Evolutionary conservation across 108 stramenopile species (phyloP).

Genomic region (Discostella stelligeroides): DNA sequence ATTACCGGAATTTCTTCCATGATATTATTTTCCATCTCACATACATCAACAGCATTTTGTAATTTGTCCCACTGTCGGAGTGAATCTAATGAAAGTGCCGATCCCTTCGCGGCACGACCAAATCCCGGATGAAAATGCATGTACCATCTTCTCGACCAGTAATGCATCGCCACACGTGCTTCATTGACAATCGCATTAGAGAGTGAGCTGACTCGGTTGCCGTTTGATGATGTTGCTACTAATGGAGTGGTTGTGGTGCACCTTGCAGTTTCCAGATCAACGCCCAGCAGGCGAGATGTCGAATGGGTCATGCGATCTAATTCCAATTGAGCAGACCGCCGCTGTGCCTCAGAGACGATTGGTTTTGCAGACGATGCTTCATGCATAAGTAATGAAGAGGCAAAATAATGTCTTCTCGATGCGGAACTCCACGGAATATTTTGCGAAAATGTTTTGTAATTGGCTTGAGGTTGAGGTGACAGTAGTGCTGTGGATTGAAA

Average conservation of each 20-base stretch:
- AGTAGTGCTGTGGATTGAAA: too few species aligned
- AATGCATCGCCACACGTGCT: constrained; percentile 31
- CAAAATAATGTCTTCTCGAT: too few species aligned
- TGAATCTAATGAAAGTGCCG: constrained; percentile 17
- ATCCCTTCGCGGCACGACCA: constrained; percentile 48
- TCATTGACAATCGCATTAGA: constrained; percentile 43
- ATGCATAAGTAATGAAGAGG: background rate
- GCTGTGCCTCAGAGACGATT: constrained; percentile 36
- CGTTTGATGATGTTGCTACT: background rate
- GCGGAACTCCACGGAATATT: too few species aligned
- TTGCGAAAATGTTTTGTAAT: too few species aligned
- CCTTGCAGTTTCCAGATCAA: background rate
- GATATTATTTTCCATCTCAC: background rate
- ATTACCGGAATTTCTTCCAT: background rate
- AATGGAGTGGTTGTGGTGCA: background rate
- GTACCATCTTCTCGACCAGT: constrained; percentile 50
- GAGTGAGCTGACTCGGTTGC: background rate
- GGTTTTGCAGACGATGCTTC: background rate
- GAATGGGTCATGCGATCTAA: constrained; percentile 44
- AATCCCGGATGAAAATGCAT: constrained; percentile 54
- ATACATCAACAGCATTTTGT: background rate
- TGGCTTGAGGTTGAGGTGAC: too few species aligned
- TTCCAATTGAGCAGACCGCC: constrained; percentile 39
- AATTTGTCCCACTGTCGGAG: too few species aligned
- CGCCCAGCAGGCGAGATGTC: constrained; percentile 41